These are phyloP conservation scores for Phytophthora quininea DNA, from an alignment of 352 stramenopile genomes.

Conservation along the genomic window DNA sequence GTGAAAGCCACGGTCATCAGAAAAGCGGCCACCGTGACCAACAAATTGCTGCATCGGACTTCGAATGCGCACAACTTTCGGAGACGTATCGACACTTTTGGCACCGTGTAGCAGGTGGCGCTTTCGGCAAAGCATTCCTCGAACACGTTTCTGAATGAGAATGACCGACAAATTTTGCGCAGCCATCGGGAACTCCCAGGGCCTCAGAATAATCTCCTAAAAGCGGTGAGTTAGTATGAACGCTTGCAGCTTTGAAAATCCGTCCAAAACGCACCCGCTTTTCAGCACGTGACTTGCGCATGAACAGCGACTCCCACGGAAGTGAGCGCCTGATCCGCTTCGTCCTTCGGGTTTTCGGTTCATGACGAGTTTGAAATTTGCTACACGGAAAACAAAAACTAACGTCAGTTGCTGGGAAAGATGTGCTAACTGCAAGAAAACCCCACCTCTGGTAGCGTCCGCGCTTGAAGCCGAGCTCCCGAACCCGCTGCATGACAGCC, in stretches of 20 bases:
- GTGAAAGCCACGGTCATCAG: constrained; percentile 61
- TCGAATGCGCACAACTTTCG: constrained; percentile 15
- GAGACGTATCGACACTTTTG: background rate
- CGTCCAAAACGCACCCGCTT: constrained; percentile 50
- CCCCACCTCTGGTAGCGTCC: constrained; percentile 61
- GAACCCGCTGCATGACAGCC: constrained; percentile 39
- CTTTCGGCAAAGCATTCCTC: constrained; percentile 65
- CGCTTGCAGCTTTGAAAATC: background rate
- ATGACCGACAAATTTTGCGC: constrained; percentile 80
- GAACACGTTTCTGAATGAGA: constrained; percentile 76
- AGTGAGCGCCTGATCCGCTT: constrained; percentile 34
- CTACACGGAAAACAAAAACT: constrained; percentile 23
- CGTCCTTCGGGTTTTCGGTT: constrained; percentile 48
- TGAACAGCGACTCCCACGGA: constrained; percentile 80
- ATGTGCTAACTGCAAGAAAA: background rate
- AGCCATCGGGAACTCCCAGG: constrained; percentile 84
- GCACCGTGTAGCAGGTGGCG: constrained; percentile 4
- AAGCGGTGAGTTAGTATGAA: background rate
- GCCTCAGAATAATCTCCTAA: constrained; percentile 67
- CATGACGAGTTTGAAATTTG: constrained; percentile 59
- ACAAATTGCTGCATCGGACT: constrained; percentile 82
- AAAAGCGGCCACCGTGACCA: constrained; percentile 49
- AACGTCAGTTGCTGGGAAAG: background rate
- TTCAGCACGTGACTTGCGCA: constrained; percentile 73
- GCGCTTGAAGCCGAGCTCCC: constrained; percentile 44